phyloP scores from a whole-genome alignment of 179 eudicot species.

The Beta lomatogona region DNA sequence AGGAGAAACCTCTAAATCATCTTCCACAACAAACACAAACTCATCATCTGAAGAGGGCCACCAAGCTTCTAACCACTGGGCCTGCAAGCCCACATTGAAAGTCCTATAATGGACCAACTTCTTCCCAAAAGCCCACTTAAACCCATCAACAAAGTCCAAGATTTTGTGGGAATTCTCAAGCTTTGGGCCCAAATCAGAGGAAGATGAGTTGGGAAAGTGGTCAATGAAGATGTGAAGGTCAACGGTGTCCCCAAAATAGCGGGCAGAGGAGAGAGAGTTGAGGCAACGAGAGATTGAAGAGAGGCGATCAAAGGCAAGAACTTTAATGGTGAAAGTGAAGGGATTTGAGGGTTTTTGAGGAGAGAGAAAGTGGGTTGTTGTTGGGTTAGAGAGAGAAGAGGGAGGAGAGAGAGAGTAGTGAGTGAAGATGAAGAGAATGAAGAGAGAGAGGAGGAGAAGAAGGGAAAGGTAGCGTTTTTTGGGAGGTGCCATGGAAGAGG shows the following conservation, averaged over 20 bases:
- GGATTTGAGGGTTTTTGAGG: slow-evolving; percentile 49
- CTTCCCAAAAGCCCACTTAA: slow-evolving; percentile 68
- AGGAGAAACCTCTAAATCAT: slow-evolving; percentile 86
- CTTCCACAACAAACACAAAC: slow-evolving; percentile 94
- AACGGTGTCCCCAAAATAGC: slow-evolving; percentile 53
- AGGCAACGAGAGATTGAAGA: slow-evolving; percentile 82
- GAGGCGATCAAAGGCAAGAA: slow-evolving; percentile 78
- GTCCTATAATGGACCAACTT: slow-evolving; percentile 86
- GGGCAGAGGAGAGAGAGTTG: slow-evolving; percentile 59
- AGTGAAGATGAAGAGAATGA: slow-evolving; percentile 31
- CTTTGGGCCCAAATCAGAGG: slow-evolving; percentile 34
- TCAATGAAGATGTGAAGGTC: slow-evolving; percentile 73
- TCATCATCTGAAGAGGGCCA: slow-evolving; percentile 86
- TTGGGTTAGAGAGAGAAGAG: slow-evolving; percentile 20
- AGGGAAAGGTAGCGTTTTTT: slow-evolving; percentile 37
- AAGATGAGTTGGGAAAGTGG: slow-evolving; percentile 41
- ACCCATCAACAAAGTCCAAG: slow-evolving; percentile 76
- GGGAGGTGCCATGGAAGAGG: slow-evolving; percentile 31
- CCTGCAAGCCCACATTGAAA: slow-evolving; percentile 80
- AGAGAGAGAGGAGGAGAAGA: slow-evolving; percentile 41
- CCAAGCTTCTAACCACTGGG: slow-evolving; percentile 98
- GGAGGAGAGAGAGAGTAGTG: slow-evolving; percentile 29
- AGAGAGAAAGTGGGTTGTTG: slow-evolving; percentile 21
- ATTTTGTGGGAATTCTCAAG: slow-evolving; percentile 49
- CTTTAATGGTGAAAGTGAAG: slow-evolving; percentile 75